These are phyloP conservation scores for Elaeis guineensis DNA, from an alignment of 176 grass and related monocot genomes.

Conservation along the genomic window DNA sequence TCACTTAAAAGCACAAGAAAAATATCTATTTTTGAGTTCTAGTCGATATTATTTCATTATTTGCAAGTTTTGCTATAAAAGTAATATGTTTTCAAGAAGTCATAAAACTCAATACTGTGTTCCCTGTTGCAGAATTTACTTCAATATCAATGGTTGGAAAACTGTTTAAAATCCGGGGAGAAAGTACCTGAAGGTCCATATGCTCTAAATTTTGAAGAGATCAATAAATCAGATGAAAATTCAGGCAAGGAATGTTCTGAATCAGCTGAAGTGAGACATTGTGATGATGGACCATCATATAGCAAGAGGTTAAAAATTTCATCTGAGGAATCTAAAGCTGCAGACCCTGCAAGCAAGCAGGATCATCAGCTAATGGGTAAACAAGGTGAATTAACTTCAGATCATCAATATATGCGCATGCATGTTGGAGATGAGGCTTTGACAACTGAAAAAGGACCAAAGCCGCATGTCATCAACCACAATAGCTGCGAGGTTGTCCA, in stretches of 20 bases:
- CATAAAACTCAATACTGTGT: too few relatives aligned
- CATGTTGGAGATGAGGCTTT: conserved; percentile 10
- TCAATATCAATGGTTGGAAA: conserved; percentile 60
- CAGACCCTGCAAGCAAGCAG: conserved; percentile 2
- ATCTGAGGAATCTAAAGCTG: conserved; percentile 2
- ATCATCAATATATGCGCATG: conserved; percentile 5
- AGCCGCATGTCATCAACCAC: conserved; percentile 12
- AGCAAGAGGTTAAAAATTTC: conserved; percentile 38
- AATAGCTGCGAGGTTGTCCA: conserved; percentile 23
- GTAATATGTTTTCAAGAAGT: too few relatives aligned
- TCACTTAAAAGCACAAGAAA: too few relatives aligned
- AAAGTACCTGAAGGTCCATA: conserved; percentile 48
- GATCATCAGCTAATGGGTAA: not conserved
- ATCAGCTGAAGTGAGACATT: not conserved
- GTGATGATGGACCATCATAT: conserved; percentile 3
- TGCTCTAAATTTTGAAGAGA: conserved; percentile 39
- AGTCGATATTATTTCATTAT: too few relatives aligned
- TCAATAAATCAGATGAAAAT: conserved; percentile 24
- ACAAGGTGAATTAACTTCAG: conserved; percentile 4
- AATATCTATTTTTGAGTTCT: too few relatives aligned
- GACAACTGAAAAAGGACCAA: conserved; percentile 16
- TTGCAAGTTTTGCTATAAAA: too few relatives aligned
- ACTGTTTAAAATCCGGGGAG: conserved; percentile 61
- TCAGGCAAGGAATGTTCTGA: conserved; percentile 8
- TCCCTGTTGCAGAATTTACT: conserved; percentile 37